A percentile compares a stretch with the other conserved stretches of the same genome.
Evolutionary conservation across 345 rosid species (phyloP).

Genomic region (Rhodamnia rubescens): DNA sequence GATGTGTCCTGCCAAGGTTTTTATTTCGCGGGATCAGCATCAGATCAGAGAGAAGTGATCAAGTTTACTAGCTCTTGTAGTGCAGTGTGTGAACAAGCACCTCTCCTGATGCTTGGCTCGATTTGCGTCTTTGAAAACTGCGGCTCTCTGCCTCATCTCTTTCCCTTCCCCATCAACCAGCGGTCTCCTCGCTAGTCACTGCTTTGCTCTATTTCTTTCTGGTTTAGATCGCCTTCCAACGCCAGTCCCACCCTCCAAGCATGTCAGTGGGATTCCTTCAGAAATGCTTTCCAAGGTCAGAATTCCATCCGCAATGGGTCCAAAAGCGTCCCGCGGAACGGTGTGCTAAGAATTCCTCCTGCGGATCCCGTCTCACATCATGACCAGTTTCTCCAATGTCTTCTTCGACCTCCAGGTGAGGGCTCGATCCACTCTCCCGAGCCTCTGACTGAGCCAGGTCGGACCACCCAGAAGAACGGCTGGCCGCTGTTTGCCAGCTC

Average conservation of each 20-base stretch:
- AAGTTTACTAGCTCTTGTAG: neutral
- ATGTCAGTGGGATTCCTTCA: neutral
- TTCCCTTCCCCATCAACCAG: neutral
- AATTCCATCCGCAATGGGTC: neutral
- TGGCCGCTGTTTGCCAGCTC: neutral
- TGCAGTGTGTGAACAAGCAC: rapidly evolving
- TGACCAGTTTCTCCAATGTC: neutral
- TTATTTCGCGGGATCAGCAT: neutral
- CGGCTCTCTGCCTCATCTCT: neutral
- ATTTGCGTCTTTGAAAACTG: neutral
- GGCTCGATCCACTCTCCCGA: neutral
- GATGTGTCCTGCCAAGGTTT: neutral
- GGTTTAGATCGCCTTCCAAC: neutral
- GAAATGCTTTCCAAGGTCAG: neutral
- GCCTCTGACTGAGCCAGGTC: neutral
- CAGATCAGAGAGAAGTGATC: neutral
- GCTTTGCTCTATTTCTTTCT: neutral
- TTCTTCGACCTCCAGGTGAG: neutral
- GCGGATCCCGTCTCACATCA: neutral
- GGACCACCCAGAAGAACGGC: neutral
- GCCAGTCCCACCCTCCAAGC: neutral
- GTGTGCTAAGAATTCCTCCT: neutral
- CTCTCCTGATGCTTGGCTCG: neutral
- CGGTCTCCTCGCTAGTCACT: neutral
- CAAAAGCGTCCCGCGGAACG: neutral